A percentile compares a stretch with the other conserved stretches of the same genome.
These are phyloP conservation scores for Sarcomyxa edulis DNA, from an alignment of 768 basidiomycete species.

Conservation along the genomic window DNA sequence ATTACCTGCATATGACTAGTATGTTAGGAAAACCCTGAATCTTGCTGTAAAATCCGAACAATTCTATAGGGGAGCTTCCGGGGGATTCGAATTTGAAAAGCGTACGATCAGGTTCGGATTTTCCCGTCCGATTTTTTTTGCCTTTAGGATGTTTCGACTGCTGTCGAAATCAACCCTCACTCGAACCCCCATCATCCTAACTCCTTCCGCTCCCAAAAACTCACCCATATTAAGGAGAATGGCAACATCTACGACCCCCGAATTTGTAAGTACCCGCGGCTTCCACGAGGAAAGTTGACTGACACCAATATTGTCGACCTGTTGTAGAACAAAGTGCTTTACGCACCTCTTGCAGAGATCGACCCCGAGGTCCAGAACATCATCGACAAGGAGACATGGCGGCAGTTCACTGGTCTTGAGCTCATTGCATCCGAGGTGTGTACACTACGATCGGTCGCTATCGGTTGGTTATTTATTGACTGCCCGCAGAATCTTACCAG, in stretches of 20 bases:
- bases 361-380: conserved; percentile 96
- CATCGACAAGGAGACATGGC: conserved; percentile 99
- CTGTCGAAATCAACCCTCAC: too few relatives aligned
- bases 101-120: too few relatives aligned
- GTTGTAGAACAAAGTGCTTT: conserved; percentile 84
- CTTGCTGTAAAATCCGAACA: too few relatives aligned
- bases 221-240: conserved; percentile 2
- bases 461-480: conserved; percentile 3
- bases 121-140: too few relatives aligned
- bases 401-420: conserved; percentile 95
- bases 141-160: too few relatives aligned
- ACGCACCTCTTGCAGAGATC: conserved; percentile 80
- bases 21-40: too few relatives aligned
- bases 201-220: background rate
- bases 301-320: background rate
- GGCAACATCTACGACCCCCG: conserved; percentile 8
- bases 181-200: conserved; percentile 1
- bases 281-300: background rate
- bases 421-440: conserved; percentile 97
- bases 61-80: too few relatives aligned
- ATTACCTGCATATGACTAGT: too few relatives aligned
- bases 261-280: conserved; percentile 7
- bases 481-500: conserved; percentile 85
- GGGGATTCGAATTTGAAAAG: too few relatives aligned
- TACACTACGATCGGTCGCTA: background rate